A percentile compares a stretch with the other conserved stretches of the same genome.
Evolutionary conservation across 2,329 filamentous ascomycete species (phyloP).

Genomic region (Fonsecaea nubica): DNA sequence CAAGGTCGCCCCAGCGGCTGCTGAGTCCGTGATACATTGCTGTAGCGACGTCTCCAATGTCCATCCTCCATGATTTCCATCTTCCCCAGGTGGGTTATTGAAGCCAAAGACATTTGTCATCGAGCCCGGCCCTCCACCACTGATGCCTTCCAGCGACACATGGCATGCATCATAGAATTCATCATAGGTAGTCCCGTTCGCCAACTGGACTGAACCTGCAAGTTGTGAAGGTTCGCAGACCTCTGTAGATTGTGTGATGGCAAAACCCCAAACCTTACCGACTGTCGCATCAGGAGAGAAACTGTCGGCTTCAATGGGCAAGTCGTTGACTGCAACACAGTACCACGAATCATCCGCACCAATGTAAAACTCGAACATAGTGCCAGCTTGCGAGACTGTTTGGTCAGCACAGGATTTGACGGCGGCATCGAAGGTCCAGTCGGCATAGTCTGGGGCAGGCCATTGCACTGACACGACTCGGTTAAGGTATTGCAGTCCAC

Average conservation of each 20-base stretch:
- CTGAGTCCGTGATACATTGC: conserved; percentile 11
- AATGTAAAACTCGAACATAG: conserved; percentile 21
- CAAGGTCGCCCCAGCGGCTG: conserved; percentile 16
- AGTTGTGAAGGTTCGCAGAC: conserved; percentile 17
- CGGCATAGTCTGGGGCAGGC: conserved; percentile 17
- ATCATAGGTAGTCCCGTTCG: conserved; percentile 13
- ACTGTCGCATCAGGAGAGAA: conserved; percentile 19
- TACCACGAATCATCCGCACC: conserved; percentile 20
- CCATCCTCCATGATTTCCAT: conserved; percentile 17
- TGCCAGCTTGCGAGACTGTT: conserved; percentile 8
- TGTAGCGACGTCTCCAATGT: conserved; percentile 11
- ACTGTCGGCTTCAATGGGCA: background rate
- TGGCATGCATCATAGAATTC: conserved; percentile 19
- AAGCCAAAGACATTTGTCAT: conserved; percentile 18
- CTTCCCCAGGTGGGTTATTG: conserved; percentile 8
- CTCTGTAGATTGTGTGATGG: background rate
- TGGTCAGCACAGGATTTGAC: conserved; percentile 13
- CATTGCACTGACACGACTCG: conserved; percentile 18
- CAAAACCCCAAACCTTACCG: conserved; percentile 20
- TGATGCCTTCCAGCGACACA: conserved; percentile 13
- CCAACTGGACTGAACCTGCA: conserved; percentile 7
- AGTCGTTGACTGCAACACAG: conserved; percentile 21
- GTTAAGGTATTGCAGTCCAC: conserved; percentile 11
- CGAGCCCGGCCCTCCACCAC: background rate
- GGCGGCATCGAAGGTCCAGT: conserved; percentile 11